phyloP scores from a whole-genome alignment of 768 basidiomycete genomes.

The Xerocomus spinulosus region DNA sequence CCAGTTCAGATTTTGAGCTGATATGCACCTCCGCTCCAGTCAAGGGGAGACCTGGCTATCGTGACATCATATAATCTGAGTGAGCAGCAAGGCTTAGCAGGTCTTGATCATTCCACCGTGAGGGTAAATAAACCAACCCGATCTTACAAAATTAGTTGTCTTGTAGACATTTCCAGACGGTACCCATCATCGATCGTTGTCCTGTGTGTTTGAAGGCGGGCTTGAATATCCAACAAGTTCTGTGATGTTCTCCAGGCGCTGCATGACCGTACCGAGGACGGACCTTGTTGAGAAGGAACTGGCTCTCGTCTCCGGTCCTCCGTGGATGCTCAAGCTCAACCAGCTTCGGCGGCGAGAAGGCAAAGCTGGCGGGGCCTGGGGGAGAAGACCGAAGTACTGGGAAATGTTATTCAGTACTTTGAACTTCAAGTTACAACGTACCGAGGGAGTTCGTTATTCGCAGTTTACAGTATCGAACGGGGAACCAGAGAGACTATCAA shows the following conservation, averaged over 20 bases:
- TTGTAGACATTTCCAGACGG: constrained; percentile 23
- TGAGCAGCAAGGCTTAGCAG: constrained; percentile 16
- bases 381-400: constrained; percentile 19
- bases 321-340: constrained; percentile 29
- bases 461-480: constrained; percentile 37
- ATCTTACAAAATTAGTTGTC: background rate
- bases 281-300: constrained; percentile 23
- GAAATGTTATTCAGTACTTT: constrained; percentile 24
- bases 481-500: constrained; percentile 53
- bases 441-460: constrained; percentile 53
- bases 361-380: constrained; percentile 13
- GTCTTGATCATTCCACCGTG: constrained; percentile 21
- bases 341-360: constrained; percentile 18
- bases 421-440: constrained; percentile 35
- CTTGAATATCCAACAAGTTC: constrained; percentile 24
- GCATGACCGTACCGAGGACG: constrained; percentile 21
- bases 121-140: constrained; percentile 12
- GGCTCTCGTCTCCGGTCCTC: constrained; percentile 16
- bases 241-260: constrained; percentile 21
- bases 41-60: constrained; percentile 25
- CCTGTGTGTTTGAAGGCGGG: constrained; percentile 29
- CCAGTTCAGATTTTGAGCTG: constrained; percentile 29
- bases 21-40: constrained; percentile 16
- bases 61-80: constrained; percentile 22
- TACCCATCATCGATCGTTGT: constrained; percentile 22